phyloP scores from a whole-genome alignment of 441 rosid species.

The Bocquillonia castaneifolia region DNA sequence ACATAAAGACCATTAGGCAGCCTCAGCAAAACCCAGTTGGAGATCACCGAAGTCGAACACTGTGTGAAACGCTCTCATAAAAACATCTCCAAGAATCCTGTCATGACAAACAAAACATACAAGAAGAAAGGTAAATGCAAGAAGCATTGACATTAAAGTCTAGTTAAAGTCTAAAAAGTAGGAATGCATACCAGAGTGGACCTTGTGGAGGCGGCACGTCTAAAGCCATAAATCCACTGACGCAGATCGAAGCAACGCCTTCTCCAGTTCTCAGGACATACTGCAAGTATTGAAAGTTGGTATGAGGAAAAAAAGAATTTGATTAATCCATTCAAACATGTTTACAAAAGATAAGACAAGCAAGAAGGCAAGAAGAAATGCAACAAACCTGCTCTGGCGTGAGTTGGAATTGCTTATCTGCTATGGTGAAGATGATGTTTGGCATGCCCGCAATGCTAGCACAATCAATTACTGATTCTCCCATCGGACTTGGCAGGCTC shows the following conservation, averaged over 20 bases:
- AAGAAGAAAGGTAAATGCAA: neutral
- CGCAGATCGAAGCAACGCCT: conserved; percentile 41
- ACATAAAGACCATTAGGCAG: conserved; percentile 31
- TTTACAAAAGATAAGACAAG: neutral
- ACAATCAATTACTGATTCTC: conserved; percentile 56
- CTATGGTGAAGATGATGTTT: conserved; percentile 53
- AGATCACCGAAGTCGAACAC: conserved; percentile 62
- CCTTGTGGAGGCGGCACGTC: conserved; percentile 63
- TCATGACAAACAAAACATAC: neutral
- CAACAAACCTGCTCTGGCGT: conserved; percentile 57
- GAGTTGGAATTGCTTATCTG: conserved; percentile 47
- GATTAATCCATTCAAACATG: no score
- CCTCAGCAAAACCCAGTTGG: conserved; percentile 57
- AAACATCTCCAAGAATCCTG: conserved; percentile 75
- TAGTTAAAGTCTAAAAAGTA: neutral
- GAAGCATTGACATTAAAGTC: neutral
- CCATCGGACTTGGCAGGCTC: conserved; percentile 65
- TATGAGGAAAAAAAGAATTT: no score
- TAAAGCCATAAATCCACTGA: conserved; percentile 60
- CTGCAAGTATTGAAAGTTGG: conserved; percentile 37
- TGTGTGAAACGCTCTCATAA: conserved; percentile 72
- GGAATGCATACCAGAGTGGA: conserved; percentile 50
- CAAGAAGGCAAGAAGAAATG: neutral
- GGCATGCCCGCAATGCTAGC: conserved; percentile 46
- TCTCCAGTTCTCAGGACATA: conserved; percentile 56